Evolutionary conservation across 129 eudicot species (phyloP).

Genomic region (Glebionis coronaria): DNA sequence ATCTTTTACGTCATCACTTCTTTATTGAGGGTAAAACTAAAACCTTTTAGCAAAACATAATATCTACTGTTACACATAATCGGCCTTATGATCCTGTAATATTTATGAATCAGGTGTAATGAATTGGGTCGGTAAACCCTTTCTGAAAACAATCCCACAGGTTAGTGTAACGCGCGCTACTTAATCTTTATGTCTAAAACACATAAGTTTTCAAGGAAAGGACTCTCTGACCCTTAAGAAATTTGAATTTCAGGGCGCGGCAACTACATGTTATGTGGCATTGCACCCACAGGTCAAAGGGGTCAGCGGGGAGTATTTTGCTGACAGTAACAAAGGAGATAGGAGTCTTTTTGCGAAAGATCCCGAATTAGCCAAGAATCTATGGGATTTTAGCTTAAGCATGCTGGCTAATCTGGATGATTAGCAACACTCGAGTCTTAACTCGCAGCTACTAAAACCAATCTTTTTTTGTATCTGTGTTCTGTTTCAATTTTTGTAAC

Average conservation of each 20-base stretch:
- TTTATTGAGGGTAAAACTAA: slow-evolving; percentile 30
- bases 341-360: slow-evolving; percentile 41
- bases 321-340: slow-evolving; percentile 51
- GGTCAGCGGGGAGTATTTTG: slow-evolving; percentile 69
- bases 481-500: not conserved
- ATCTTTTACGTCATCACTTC: slow-evolving; percentile 41
- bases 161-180: slow-evolving; percentile 27
- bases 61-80: not conserved
- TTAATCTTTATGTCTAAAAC: not conserved
- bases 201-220: not conserved
- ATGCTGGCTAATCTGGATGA: slow-evolving; percentile 4
- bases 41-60: not conserved
- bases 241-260: slow-evolving; percentile 62
- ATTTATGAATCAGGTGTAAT: slow-evolving; percentile 45
- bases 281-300: slow-evolving; percentile 81
- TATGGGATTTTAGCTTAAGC: slow-evolving; percentile 81
- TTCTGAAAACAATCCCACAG: slow-evolving; percentile 72
- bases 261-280: slow-evolving; percentile 81
- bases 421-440: not conserved
- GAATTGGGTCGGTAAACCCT: slow-evolving; percentile 41
- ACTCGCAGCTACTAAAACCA: not conserved
- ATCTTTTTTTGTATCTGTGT: not conserved
- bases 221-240: not conserved
- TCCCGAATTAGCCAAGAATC: slow-evolving; percentile 61
- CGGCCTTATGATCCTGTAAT: slow-evolving; percentile 7